These are phyloP conservation scores for Candida wancherniae DNA, from an alignment of 805 yeast genomes.

Conservation along the genomic window DNA sequence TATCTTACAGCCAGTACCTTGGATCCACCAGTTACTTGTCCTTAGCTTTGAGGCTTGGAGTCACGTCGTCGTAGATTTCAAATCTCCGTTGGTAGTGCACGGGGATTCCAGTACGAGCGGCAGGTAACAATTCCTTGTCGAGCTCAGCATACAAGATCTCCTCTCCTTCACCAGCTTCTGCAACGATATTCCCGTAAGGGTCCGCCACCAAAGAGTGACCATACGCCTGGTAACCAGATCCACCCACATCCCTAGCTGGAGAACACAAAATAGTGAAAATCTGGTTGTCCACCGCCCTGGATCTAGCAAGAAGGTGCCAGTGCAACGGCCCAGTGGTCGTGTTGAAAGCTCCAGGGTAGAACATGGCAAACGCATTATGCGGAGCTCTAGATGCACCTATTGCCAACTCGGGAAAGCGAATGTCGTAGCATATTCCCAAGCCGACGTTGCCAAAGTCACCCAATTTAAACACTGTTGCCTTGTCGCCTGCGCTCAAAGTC, in stretches of 20 bases:
- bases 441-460: constrained; percentile 56
- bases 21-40: too few species aligned
- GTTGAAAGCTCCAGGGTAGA: constrained; percentile 81
- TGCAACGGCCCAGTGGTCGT: constrained; percentile 81
- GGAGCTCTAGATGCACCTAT: constrained; percentile 57
- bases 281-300: constrained; percentile 64
- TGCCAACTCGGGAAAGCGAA: constrained; percentile 77
- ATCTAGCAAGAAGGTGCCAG: constrained; percentile 71
- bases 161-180: constrained; percentile 77
- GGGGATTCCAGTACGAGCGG: constrained; percentile 64
- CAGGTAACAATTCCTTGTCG: constrained; percentile 53
- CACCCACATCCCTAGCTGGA: constrained; percentile 73
- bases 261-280: constrained; percentile 71
- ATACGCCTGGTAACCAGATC: constrained; percentile 53
- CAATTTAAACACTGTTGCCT: constrained; percentile 71
- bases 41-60: constrained; percentile 10
- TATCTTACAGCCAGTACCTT: too few species aligned
- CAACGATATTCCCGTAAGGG: constrained; percentile 56
- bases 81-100: constrained; percentile 66
- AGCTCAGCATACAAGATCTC: constrained; percentile 71
- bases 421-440: constrained; percentile 79
- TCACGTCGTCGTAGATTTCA: constrained; percentile 50
- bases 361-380: constrained; percentile 67
- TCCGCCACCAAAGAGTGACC: constrained; percentile 64
- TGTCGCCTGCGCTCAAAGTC: constrained; percentile 71